Conservation (phyloP, 208 protist species). For the Trypanosoma platydactyli region DNA sequence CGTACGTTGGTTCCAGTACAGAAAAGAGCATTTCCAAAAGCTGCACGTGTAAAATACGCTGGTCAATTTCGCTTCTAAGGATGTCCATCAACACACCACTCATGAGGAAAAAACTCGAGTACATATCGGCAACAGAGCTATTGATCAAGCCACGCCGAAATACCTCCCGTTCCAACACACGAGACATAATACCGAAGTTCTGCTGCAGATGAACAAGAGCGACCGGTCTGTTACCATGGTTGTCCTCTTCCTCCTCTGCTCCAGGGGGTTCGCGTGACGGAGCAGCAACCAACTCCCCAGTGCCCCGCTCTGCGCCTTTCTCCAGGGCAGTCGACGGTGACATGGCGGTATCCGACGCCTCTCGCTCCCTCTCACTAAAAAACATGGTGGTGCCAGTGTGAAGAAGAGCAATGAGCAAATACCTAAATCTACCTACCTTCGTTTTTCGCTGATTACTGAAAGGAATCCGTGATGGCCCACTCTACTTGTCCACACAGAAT, state of each 20-base stretch:
- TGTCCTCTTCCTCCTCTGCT: conserved; percentile 11
- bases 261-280: background rate
- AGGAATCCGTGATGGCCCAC: conserved; percentile 2
- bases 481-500: background rate
- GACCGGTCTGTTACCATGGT: conserved; percentile 28
- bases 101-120: conserved; percentile 34
- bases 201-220: conserved; percentile 56
- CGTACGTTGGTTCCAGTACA: conserved; percentile 22
- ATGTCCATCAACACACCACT: conserved; percentile 18
- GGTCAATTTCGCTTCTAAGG: conserved; percentile 28
- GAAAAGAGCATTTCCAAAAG: conserved; percentile 26
- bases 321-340: conserved; percentile 7
- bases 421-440: background rate
- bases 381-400: conserved; percentile 19
- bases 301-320: conserved; percentile 5
- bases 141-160: conserved; percentile 57
- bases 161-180: conserved; percentile 52
- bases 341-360: background rate
- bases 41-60: conserved; percentile 10
- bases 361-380: conserved; percentile 24
- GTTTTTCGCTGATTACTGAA: background rate
- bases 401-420: conserved; percentile 19
- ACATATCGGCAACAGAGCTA: conserved; percentile 52
- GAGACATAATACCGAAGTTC: conserved; percentile 58
- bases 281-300: too few species aligned